These are phyloP conservation scores for Zymoseptoria pseudotritici DNA, from an alignment of 2,329 filamentous ascomycete genomes.

Conservation along the genomic window DNA sequence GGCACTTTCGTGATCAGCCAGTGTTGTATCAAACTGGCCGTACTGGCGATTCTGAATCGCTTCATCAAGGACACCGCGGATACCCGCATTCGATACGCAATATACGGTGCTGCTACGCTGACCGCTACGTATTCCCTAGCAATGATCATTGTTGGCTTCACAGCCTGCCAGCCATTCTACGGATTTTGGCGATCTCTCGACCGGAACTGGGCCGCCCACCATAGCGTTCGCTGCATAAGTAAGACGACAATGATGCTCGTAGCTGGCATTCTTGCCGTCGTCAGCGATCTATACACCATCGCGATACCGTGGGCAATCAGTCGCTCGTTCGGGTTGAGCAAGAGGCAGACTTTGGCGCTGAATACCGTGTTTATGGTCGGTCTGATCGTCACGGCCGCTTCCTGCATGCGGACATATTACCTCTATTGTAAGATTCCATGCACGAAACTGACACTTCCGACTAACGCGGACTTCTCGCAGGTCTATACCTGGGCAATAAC, in stretches of 20 bases:
- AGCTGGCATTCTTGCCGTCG: conserved; percentile 14
- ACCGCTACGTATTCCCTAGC: conserved; percentile 17
- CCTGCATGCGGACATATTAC: conserved; percentile 20
- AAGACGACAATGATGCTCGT: conserved; percentile 4
- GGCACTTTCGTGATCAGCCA: conserved; percentile 18
- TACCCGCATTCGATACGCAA: conserved; percentile 15
- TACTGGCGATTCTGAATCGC: conserved; percentile 19
- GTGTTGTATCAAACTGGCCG: conserved; percentile 20
- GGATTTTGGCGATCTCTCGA: conserved; percentile 18
- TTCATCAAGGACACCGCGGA: conserved; percentile 16
- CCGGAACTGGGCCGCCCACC: conserved; percentile 4
- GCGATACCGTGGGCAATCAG: conserved; percentile 20
- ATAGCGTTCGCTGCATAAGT: conserved; percentile 12
- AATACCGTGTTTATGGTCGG: conserved; percentile 20
- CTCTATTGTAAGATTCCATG: conserved; percentile 14
- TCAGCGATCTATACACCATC: conserved; percentile 22
- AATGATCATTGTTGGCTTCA: conserved; percentile 12
- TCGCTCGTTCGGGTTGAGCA: conserved; percentile 15
- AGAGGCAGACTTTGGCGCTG: conserved; percentile 18
- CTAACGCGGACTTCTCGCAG: conserved; percentile 22
- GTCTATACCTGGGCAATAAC: too few relatives aligned
- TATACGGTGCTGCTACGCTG: conserved; percentile 16
- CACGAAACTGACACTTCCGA: conserved; percentile 19
- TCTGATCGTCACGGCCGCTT: conserved; percentile 21
- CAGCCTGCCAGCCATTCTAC: conserved; percentile 18